Base-by-base conservation (phyloP, 164 flowering plant species). In the Cinnamomum micranthum region DNA sequence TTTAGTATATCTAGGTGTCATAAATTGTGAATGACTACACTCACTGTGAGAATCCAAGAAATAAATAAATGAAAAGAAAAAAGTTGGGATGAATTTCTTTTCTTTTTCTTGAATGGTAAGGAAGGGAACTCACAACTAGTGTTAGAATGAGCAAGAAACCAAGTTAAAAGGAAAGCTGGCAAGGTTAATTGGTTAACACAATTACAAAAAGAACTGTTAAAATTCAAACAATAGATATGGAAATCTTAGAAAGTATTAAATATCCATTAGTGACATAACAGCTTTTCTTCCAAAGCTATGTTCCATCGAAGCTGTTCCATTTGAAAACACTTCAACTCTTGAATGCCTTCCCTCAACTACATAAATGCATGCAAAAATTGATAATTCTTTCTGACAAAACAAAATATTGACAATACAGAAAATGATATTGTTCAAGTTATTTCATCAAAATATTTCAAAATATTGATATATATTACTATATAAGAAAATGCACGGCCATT, bases 321-420 rank as follows among this genome's bases (percentile, higher is more conserved):
- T 65, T 75, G 81, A 63, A 84, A 82, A 68, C 74, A 78, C 88
- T 84, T 87, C 19, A 90, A 82, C 78, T 87, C 91, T 74, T 79
- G 79, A 31, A 91, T 31, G 69, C 75, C 90, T 80, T 81, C 74
- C 58, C 79, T 74, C 82, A 92, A 79, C 97, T 94, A 65, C 81
- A 81, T 19, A 71, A 14, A 80, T 24, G 60, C 25, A 20, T 74
- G 23, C 22, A 41, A 75, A 35, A 68, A 68, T 41, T 25, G 71
- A 28, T 68, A 17, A 12, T 68, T 19, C 51, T 27, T 33, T 28
- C 19, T 27, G 15, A 52, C 6, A 24, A 52, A 25, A 55, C 25
- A 24, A 71, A 50, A 50, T 11, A 71, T 24, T 15, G 62, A 64
- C 25, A 55, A 72, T 22, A n/a, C 9, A 62, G 19, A 23, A 23